Base-by-base conservation (phyloP, 495 filamentous ascomycete species). In the Neurospora cerealis region DNA sequence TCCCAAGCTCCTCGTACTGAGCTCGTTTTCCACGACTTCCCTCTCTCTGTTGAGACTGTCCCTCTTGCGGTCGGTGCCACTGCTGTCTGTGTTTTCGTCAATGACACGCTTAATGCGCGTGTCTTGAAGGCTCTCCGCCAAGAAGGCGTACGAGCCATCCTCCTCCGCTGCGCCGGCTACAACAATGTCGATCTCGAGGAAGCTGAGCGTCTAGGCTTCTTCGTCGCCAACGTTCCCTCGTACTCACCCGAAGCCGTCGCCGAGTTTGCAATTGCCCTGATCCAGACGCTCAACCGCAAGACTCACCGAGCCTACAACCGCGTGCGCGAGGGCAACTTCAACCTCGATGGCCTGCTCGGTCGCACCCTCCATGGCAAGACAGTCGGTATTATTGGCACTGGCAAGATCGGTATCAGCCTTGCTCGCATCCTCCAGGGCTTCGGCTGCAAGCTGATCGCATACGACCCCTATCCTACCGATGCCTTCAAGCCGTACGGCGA, bases 241-340 rank as follows among this genome's bases (percentile, higher is more conserved):
- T 93, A 93, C 80, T 89, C 88, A 5, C 91, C 91, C 73, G 90
- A 92, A 76, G 89, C 91, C 5, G 91, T 93, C 4, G 91, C 91
- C 75, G 91, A 93, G 82, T 93, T 91, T 77, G 87, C 91, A 24
- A 83, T 92, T 19, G 88, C 89, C 10, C 84, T 93, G 77, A 83
- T 91, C 46, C 89, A 90, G 80, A 91, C 90, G 0, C 83, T 92
- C 36, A 91, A 92, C 77, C 89, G 91, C 24, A 89, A 91, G 74
- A 91, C 88, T 19, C 91, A 93, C 78, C 89, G 90, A 32, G 88
- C 91, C 7, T 93, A 90, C 80, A 91, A 88, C 78, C 89, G 91
- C 15, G 91, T 91, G 24, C 88, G 91, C 39, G 91, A 93, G 80
- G 89, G 89, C 21, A 92, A 93, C 77, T 93, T 92, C 81, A 87